Base-by-base conservation (phyloP, 257 asterid genomes). In the Craterostigma plantagineum region DNA sequence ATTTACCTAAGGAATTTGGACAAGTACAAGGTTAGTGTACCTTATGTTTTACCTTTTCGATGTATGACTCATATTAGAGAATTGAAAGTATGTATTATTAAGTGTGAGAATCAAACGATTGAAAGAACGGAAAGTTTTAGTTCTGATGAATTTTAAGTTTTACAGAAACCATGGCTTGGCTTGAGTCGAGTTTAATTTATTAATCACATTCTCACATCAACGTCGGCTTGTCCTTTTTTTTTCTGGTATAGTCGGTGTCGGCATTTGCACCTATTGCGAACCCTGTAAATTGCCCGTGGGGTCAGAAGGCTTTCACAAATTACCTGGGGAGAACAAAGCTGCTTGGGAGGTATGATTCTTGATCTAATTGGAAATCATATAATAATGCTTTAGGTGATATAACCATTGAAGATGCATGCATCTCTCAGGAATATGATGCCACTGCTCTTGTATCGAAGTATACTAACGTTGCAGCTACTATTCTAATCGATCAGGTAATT, bases 201-300 rank as follows among this genome's bases (percentile, higher is more conserved):
- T 10, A 11, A 11, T 18, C 17, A 9, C 35, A 17, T 18, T 40
- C 34, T 16, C 18, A 18, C 51, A 18, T 36, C 8, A 33, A 46
- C 35, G 14, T 23, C 30, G 46, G 37, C 38, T 30, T 23, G 34
- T 45, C 34, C 23, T 55, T 14, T n/a, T 1, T 1, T 45, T 33
- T 46, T 41, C 23, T 1, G 45, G 49, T 46, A 23, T 72, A 90
- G 99, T 79, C 99, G 1, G 99, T 83, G 42, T 90, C 95, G 2
- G 95, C 94, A 14, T 83, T 90, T 60, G 65, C 99, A 7, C 99
- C 99, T 52, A 58, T 90, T 50, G 70, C 35, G 15, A 75, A 90
- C 67, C 99, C 99, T 12, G 43, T 67, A 14, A 77, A 75, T 53
- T 90, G 94, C 54, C 92, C 94, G 3, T 90, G 98, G 98, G 98